phyloP scores from a whole-genome alignment of 1,139 yeast genomes.

The Zygoascus hellenicus region DNA sequence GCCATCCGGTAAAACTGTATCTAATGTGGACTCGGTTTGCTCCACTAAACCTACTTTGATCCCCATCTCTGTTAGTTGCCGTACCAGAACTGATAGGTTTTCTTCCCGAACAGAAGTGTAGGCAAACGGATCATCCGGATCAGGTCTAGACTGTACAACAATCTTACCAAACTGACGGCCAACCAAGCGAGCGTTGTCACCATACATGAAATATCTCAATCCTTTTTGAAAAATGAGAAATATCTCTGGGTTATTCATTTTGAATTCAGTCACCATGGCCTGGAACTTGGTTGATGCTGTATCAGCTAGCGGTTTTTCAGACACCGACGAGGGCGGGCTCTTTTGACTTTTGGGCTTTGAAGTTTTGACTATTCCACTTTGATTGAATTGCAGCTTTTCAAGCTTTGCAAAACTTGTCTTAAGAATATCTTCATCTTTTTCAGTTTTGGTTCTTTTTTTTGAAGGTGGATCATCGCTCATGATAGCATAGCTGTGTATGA shows the following conservation, averaged over 20 bases:
- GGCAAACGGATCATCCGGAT: conserved; percentile 53
- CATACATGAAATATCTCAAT: conserved; percentile 81
- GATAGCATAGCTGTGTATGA: background rate
- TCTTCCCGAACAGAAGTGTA: conserved; percentile 81
- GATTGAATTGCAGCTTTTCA: conserved; percentile 1
- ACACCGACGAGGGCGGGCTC: background rate
- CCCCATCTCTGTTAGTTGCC: conserved; percentile 35
- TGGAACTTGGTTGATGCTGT: conserved; percentile 4
- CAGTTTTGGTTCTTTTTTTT: conserved; percentile 1
- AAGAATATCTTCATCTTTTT: background rate
- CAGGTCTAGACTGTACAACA: background rate
- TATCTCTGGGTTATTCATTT: conserved; percentile 55
- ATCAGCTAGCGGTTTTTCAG: background rate
- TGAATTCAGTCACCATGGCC: conserved; percentile 41
- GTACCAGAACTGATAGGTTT: conserved; percentile 66
- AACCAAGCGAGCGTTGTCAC: conserved; percentile 72
- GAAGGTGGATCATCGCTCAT: conserved; percentile 1
- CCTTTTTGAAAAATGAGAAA: conserved; percentile 82
- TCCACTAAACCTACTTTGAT: conserved; percentile 78
- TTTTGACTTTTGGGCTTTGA: background rate
- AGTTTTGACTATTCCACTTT: background rate
- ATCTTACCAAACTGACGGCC: conserved; percentile 49
- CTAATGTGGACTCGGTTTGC: conserved; percentile 76
- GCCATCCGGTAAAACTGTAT: conserved; percentile 47
- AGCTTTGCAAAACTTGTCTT: conserved; percentile 4